A percentile compares a stretch with the other conserved stretches of the same genome.
These are phyloP conservation scores for Hypoxylon lenormandii DNA, from an alignment of 495 filamentous ascomycete genomes.

Conservation along the genomic window DNA sequence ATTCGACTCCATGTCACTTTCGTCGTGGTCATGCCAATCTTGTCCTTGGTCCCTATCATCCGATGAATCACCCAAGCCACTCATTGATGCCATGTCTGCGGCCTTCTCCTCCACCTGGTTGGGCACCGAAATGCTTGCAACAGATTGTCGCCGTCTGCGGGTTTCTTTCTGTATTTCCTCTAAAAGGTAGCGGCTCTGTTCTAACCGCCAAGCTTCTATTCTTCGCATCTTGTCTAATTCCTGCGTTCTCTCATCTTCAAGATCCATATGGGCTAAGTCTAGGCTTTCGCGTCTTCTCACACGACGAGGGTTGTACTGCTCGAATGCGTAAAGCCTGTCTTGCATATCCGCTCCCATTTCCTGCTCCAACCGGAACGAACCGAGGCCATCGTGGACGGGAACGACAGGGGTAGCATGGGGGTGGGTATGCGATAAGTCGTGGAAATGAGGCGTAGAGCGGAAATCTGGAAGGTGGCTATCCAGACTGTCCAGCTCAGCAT, in stretches of 20 bases:
- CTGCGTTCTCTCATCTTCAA: slow-evolving; percentile 70
- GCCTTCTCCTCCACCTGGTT: slow-evolving; percentile 32
- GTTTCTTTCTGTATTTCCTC: slow-evolving; percentile 91
- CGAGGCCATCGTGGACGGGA: slow-evolving; percentile 90
- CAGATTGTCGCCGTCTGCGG: slow-evolving; percentile 67
- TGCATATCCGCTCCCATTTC: slow-evolving; percentile 67
- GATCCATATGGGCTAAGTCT: slow-evolving; percentile 61
- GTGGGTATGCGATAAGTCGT: slow-evolving; percentile 55
- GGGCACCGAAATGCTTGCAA: slow-evolving; percentile 35
- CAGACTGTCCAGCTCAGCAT: slow-evolving; percentile 87
- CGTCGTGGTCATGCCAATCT: slow-evolving; percentile 60
- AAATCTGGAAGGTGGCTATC: slow-evolving; percentile 91
- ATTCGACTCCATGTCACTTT: slow-evolving; percentile 49
- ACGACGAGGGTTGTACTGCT: slow-evolving; percentile 79
- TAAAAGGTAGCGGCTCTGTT: slow-evolving; percentile 84
- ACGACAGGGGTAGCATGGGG: slow-evolving; percentile 69
- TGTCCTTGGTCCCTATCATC: slow-evolving; percentile 48
- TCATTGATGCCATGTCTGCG: slow-evolving; percentile 41
- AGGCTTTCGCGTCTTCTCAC: slow-evolving; percentile 76
- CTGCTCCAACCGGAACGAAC: slow-evolving; percentile 73
- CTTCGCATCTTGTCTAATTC: slow-evolving; percentile 77
- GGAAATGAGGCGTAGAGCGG: slow-evolving; percentile 70
- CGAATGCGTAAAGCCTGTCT: slow-evolving; percentile 85
- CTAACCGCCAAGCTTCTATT: slow-evolving; percentile 91
- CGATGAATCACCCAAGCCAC: slow-evolving; percentile 50